These are phyloP conservation scores for Tulasnella sp. DNA, from an alignment of 768 basidiomycete genomes.

Conservation along the genomic window DNA sequence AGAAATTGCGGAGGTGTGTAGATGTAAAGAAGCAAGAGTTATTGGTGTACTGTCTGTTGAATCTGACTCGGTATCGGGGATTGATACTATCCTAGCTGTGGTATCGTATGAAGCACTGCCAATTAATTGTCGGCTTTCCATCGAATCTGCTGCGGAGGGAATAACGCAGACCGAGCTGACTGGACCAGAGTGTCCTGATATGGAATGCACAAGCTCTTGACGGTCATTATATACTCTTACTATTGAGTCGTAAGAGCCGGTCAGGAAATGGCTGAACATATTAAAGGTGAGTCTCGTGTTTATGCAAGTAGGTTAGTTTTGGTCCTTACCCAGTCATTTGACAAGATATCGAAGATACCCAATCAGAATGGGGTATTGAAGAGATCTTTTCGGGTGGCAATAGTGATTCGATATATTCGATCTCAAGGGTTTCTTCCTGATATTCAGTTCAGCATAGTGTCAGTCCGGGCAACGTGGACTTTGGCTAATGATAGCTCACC, in stretches of 20 bases:
- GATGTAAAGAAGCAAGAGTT: slow-evolving; percentile 56
- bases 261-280: slow-evolving; percentile 47
- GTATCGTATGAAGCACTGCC: slow-evolving; percentile 59
- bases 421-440: slow-evolving; percentile 79
- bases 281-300: slow-evolving; percentile 10
- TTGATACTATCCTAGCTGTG: slow-evolving; percentile 44
- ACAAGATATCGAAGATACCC: slow-evolving; percentile 76
- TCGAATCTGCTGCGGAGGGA: slow-evolving; percentile 22
- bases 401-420: slow-evolving; percentile 84
- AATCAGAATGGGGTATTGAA: slow-evolving; percentile 76
- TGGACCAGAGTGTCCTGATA: slow-evolving; percentile 47
- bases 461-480: background rate
- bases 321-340: slow-evolving; percentile 38
- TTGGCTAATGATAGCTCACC: slow-evolving; percentile 30
- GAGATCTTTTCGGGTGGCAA: slow-evolving; percentile 75
- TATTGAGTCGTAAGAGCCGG: slow-evolving; percentile 69
- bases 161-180: slow-evolving; percentile 52
- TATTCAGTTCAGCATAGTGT: background rate
- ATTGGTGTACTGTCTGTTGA: slow-evolving; percentile 23
- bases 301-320: slow-evolving; percentile 9
- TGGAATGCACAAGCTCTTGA: slow-evolving; percentile 39
- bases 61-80: slow-evolving; percentile 25
- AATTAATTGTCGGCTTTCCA: slow-evolving; percentile 15
- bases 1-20: slow-evolving; percentile 74
- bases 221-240: slow-evolving; percentile 63